Conservation (phyloP, 2,329 filamentous ascomycete species). For the Diplocarpon mali region DNA sequence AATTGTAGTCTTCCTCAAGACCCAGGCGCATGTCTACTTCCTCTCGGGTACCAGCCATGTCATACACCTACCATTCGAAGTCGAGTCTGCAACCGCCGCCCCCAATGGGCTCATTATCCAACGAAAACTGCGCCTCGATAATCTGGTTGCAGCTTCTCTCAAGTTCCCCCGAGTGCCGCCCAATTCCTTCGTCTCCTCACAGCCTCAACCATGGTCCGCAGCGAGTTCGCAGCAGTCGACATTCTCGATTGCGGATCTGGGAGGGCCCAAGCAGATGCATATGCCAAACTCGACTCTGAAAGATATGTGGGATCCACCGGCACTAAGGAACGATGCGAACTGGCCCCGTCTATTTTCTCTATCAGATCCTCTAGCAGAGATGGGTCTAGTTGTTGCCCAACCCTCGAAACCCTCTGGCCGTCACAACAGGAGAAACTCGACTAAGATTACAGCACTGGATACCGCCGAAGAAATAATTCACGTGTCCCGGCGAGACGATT, state of each 20-base stretch:
- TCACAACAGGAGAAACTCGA: conserved; percentile 31
- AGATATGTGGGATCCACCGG: conserved; percentile 44
- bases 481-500: conserved; percentile 55
- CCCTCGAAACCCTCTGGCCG: conserved; percentile 32
- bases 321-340: conserved; percentile 43
- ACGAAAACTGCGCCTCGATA: conserved; percentile 52
- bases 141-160: conserved; percentile 39
- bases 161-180: conserved; percentile 56
- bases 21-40: conserved; percentile 89
- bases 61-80: conserved; percentile 88
- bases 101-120: conserved; percentile 79
- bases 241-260: conserved; percentile 47
- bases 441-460: conserved; percentile 50
- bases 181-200: conserved; percentile 71
- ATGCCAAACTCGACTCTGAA: conserved; percentile 43
- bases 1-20: conserved; percentile 82
- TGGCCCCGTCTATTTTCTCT: conserved; percentile 73
- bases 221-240: conserved; percentile 38
- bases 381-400: conserved; percentile 67
- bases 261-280: conserved; percentile 42
- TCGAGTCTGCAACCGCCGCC: conserved; percentile 75
- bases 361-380: conserved; percentile 73
- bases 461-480: conserved; percentile 75
- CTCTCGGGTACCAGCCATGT: conserved; percentile 79
- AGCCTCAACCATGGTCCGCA: conserved; percentile 42